A percentile compares a stretch with the other conserved stretches of the same genome.
Conservation (phyloP, 2,329 filamentous ascomycete species). For the Fusarium ramigenum region DNA sequence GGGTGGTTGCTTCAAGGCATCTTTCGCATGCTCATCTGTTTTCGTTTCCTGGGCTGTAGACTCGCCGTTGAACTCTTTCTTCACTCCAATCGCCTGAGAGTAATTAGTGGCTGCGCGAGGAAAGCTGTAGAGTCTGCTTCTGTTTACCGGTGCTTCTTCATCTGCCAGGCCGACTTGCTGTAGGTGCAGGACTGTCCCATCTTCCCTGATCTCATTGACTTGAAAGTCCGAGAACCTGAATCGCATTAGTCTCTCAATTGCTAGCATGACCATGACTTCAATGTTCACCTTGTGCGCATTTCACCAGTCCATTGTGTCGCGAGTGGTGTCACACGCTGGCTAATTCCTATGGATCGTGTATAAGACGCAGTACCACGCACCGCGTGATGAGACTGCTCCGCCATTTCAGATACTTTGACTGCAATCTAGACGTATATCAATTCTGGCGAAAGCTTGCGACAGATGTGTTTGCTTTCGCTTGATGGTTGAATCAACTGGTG, state of each 20-base stretch:
- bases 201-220: slow-evolving; percentile 85
- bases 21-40: slow-evolving; percentile 21
- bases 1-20: slow-evolving; percentile 24
- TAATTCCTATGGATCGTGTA: slow-evolving; percentile 51
- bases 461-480: slow-evolving; percentile 25
- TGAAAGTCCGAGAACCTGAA: slow-evolving; percentile 87
- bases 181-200: slow-evolving; percentile 81
- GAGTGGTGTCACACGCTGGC: slow-evolving; percentile 52
- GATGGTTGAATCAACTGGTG: slow-evolving; percentile 9
- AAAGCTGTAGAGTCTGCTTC: background rate
- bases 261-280: background rate
- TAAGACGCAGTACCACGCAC: slow-evolving; percentile 47
- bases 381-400: slow-evolving; percentile 44
- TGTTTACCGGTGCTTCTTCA: slow-evolving; percentile 28
- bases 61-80: slow-evolving; percentile 24
- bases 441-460: slow-evolving; percentile 10
- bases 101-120: slow-evolving; percentile 16
- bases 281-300: slow-evolving; percentile 50
- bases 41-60: slow-evolving; percentile 17
- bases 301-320: slow-evolving; percentile 52
- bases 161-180: slow-evolving; percentile 53
- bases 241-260: slow-evolving; percentile 24
- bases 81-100: slow-evolving; percentile 20
- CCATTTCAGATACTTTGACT: slow-evolving; percentile 39
- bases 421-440: slow-evolving; percentile 9